Evolutionary conservation across 1,284 basidiomycete genomes (phyloP).

Genomic region (Ganoderma lucidum): DNA sequence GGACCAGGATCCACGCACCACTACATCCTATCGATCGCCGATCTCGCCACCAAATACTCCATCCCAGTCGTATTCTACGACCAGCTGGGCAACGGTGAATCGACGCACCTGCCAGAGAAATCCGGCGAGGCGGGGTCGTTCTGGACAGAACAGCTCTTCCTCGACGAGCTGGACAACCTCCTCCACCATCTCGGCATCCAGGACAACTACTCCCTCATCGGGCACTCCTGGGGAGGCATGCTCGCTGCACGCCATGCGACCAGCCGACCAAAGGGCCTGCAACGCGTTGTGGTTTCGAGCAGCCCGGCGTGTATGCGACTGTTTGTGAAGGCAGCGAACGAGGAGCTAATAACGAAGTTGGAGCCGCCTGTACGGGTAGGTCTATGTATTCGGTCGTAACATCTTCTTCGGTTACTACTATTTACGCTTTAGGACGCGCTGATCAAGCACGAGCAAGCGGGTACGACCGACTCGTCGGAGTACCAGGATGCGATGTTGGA

Average conservation of each 20-base stretch:
- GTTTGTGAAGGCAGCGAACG: slow-evolving; percentile 44
- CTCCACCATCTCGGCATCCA: slow-evolving; percentile 48
- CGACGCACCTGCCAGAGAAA: slow-evolving; percentile 51
- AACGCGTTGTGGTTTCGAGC: slow-evolving; percentile 48
- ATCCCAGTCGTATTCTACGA: slow-evolving; percentile 60
- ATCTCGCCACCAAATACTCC: slow-evolving; percentile 38
- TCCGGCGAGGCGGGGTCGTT: slow-evolving; percentile 42
- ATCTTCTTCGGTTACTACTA: neutral
- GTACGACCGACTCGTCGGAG: slow-evolving; percentile 53
- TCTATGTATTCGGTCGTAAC: neutral
- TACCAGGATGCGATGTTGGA: slow-evolving; percentile 53
- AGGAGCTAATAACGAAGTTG: slow-evolving; percentile 31
- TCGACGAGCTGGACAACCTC: slow-evolving; percentile 58
- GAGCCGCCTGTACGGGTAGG: neutral
- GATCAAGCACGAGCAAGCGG: slow-evolving; percentile 54
- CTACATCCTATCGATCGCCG: slow-evolving; percentile 50
- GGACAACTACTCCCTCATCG: slow-evolving; percentile 50
- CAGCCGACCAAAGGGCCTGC: slow-evolving; percentile 47
- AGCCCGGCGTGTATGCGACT: slow-evolving; percentile 42
- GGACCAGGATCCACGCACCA: slow-evolving; percentile 53
- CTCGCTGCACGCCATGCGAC: slow-evolving; percentile 46
- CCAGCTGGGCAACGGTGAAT: slow-evolving; percentile 56
- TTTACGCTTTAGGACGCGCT: slow-evolving; percentile 43
- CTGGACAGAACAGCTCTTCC: slow-evolving; percentile 57
- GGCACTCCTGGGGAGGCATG: slow-evolving; percentile 64